phyloP scores from a whole-genome alignment of 495 filamentous ascomycete species.

The Usnea hakonensis region DNA sequence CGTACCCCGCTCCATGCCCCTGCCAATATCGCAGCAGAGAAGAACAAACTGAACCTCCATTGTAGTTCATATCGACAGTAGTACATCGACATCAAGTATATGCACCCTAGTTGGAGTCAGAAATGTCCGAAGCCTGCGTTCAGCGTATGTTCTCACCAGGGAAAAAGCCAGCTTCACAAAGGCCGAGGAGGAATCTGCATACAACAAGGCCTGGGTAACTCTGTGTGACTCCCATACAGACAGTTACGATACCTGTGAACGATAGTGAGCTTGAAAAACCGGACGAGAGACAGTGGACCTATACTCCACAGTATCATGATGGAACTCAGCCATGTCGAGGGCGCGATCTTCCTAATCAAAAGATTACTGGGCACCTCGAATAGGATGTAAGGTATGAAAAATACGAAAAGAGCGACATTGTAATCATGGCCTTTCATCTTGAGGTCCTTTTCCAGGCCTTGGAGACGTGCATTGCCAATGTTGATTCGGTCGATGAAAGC shows the following conservation, averaged over 20 bases:
- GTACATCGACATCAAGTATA: slow-evolving; percentile 53
- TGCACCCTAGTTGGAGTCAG: slow-evolving; percentile 25
- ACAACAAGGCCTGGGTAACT: slow-evolving; percentile 49
- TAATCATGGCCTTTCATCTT: slow-evolving; percentile 47
- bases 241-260: slow-evolving; percentile 38
- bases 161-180: slow-evolving; percentile 52
- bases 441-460: slow-evolving; percentile 53
- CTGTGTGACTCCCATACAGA: slow-evolving; percentile 50
- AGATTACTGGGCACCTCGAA: slow-evolving; percentile 61
- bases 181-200: slow-evolving; percentile 50
- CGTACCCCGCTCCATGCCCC: slow-evolving; percentile 54
- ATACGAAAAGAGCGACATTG: slow-evolving; percentile 56
- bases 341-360: slow-evolving; percentile 55
- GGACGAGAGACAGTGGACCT: neutral
- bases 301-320: slow-evolving; percentile 51
- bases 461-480: slow-evolving; percentile 55
- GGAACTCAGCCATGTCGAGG: slow-evolving; percentile 47
- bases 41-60: slow-evolving; percentile 51
- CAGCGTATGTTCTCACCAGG: slow-evolving; percentile 36
- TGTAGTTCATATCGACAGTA: slow-evolving; percentile 57
- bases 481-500: slow-evolving; percentile 47
- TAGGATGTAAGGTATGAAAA: slow-evolving; percentile 59
- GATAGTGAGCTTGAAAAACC: neutral
- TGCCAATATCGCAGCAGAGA: slow-evolving; percentile 48
- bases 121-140: neutral